These are phyloP conservation scores for Purpureocillium lavendulum DNA, from an alignment of 2,329 filamentous ascomycete genomes.

Conservation along the genomic window DNA sequence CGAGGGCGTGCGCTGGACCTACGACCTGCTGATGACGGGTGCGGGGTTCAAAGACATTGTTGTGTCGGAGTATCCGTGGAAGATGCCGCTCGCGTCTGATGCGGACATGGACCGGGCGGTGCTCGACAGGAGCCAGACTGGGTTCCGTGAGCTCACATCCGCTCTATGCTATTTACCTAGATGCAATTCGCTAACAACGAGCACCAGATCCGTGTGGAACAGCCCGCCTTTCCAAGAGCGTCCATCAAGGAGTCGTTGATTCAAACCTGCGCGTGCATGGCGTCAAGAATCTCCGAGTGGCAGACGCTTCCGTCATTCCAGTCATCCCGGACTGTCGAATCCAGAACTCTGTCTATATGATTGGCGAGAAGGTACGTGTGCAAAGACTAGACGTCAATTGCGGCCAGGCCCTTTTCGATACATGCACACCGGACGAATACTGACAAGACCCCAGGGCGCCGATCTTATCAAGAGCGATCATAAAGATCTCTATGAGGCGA, in stretches of 20 bases:
- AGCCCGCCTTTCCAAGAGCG: constrained; percentile 39
- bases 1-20: constrained; percentile 46
- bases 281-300: constrained; percentile 42
- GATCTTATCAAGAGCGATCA: constrained; percentile 11
- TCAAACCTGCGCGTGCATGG: constrained; percentile 42
- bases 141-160: constrained; percentile 30
- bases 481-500: constrained; percentile 8
- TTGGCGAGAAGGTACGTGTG: constrained; percentile 41
- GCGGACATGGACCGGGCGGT: constrained; percentile 47
- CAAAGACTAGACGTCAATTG: too few species aligned
- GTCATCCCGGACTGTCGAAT: constrained; percentile 49
- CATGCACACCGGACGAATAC: too few species aligned
- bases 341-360: constrained; percentile 52
- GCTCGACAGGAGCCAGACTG: constrained; percentile 50
- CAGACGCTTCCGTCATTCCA: constrained; percentile 48
- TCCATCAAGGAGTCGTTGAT: constrained; percentile 45
- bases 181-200: too few species aligned
- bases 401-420: too few species aligned
- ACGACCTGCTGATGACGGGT: constrained; percentile 50
- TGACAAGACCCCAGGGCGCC: constrained; percentile 7
- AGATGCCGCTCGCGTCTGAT: constrained; percentile 47
- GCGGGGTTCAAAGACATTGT: constrained; percentile 48
- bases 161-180: too few species aligned
- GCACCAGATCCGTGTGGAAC: constrained; percentile 45
- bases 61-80: constrained; percentile 48